Conservation (phyloP, 768 basidiomycete species). For the Trametes cubensis region DNA sequence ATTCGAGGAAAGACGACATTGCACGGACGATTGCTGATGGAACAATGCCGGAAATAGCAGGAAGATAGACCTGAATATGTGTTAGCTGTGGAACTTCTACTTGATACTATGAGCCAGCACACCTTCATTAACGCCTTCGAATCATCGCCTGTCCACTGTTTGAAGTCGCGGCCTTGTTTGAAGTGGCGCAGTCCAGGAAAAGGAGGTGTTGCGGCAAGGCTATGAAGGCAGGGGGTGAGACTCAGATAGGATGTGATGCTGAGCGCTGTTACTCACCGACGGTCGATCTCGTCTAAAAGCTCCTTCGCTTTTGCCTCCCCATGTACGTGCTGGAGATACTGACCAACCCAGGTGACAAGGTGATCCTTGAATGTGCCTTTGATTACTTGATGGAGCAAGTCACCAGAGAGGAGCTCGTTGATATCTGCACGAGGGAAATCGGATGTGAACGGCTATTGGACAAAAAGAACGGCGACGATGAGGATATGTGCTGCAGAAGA, state of each 20-base stretch:
- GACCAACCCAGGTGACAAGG: slow-evolving; percentile 25
- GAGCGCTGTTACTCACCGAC: slow-evolving; percentile 4
- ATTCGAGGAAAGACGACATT: slow-evolving; percentile 23
- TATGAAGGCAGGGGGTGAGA: background rate
- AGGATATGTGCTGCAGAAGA: too few relatives aligned
- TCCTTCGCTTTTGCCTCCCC: slow-evolving; percentile 3
- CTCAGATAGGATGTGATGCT: too few relatives aligned
- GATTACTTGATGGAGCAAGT: slow-evolving; percentile 29
- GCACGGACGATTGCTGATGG: slow-evolving; percentile 18
- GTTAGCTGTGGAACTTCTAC: too few relatives aligned
- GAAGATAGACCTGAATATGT: slow-evolving; percentile 24
- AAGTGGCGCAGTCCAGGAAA: slow-evolving; percentile 24
- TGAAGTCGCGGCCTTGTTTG: slow-evolving; percentile 24
- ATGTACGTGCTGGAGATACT: slow-evolving; percentile 24
- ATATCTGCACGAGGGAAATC: slow-evolving; percentile 21
- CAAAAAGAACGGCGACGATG: too few relatives aligned
- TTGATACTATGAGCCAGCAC: background rate
- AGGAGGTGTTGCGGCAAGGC: slow-evolving; percentile 22
- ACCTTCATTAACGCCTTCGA: slow-evolving; percentile 31
- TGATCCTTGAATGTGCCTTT: slow-evolving; percentile 32
- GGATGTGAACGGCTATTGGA: background rate
- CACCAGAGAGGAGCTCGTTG: slow-evolving; percentile 22
- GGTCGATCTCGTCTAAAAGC: slow-evolving; percentile 25
- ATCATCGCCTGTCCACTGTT: slow-evolving; percentile 30
- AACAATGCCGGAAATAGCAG: slow-evolving; percentile 20